Evolutionary conservation across 305 asterid genomes (phyloP).

Genomic region (Ajuga reptans): DNA sequence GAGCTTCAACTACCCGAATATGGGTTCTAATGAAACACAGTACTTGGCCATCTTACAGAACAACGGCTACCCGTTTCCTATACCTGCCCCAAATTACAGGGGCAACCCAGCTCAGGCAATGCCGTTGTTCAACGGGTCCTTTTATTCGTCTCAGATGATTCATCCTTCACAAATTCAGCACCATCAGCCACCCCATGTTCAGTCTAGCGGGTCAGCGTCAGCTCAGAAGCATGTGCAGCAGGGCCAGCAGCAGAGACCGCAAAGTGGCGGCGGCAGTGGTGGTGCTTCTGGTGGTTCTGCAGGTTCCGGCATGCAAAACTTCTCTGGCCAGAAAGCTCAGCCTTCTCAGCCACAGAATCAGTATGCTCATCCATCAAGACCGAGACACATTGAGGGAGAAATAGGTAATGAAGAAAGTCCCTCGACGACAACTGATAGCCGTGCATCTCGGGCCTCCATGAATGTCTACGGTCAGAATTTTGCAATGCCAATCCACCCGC

Average conservation of each 20-base stretch:
- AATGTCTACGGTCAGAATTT: slow-evolving; percentile 64
- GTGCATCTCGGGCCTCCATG: slow-evolving; percentile 49
- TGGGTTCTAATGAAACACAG: slow-evolving; percentile 66
- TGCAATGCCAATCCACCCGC: slow-evolving; percentile 61
- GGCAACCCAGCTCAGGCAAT: slow-evolving; percentile 70
- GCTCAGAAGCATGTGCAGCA: slow-evolving; percentile 78
- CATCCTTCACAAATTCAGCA: slow-evolving; percentile 72
- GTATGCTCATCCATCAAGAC: slow-evolving; percentile 31
- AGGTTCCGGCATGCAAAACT: slow-evolving; percentile 38
- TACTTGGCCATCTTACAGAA: slow-evolving; percentile 83
- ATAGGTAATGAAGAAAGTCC: slow-evolving; percentile 57
- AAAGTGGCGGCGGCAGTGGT: slow-evolving; percentile 26
- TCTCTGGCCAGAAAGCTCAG: slow-evolving; percentile 38
- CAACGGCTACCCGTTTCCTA: slow-evolving; percentile 67
- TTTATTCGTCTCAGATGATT: slow-evolving; percentile 75
- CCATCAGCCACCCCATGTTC: slow-evolving; percentile 36
- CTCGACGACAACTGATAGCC: slow-evolving; percentile 42
- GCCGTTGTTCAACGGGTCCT: slow-evolving; percentile 80
- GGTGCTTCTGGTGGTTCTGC: slow-evolving; percentile 32
- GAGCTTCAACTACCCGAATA: slow-evolving; percentile 77
- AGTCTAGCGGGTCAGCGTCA: slow-evolving; percentile 51
- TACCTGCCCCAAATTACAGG: slow-evolving; percentile 63
- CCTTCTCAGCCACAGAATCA: slow-evolving; percentile 47
- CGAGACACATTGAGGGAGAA: slow-evolving; percentile 54
- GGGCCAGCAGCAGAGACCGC: slow-evolving; percentile 50